Evolutionary conservation across 768 basidiomycete genomes (phyloP).

Genomic region (Trametes elegans): DNA sequence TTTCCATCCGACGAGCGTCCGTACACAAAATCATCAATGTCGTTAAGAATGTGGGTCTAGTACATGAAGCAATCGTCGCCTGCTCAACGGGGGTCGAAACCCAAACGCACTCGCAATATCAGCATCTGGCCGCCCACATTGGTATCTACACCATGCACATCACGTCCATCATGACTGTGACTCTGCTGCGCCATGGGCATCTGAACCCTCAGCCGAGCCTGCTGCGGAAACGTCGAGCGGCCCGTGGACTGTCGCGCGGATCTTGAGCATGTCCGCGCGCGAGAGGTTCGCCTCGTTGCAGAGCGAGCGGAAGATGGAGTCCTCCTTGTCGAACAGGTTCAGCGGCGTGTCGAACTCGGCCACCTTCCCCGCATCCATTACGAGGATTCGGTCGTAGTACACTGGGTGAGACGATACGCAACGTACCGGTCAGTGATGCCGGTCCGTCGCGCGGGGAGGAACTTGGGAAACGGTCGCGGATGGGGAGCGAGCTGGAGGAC

Average conservation of each 20-base stretch:
- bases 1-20: no score
- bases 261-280: constrained; percentile 54
- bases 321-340: constrained; percentile 55
- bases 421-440: neutral
- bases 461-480: neutral
- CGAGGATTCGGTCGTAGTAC: constrained; percentile 66
- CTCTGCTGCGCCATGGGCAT: neutral
- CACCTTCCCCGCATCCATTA: constrained; percentile 67
- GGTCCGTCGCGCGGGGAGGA: neutral
- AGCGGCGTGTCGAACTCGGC: constrained; percentile 77
- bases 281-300: constrained; percentile 64
- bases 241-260: constrained; percentile 32
- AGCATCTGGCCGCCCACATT: no score
- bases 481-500: neutral
- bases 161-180: neutral
- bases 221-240: neutral
- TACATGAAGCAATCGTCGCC: no score
- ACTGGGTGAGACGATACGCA: constrained; percentile 43
- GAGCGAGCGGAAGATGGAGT: constrained; percentile 67
- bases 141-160: no score
- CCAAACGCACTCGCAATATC: no score
- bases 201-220: neutral
- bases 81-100: no score
- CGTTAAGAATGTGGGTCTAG: no score
- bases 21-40: no score